Percentiles rank a stretch among this genome's conserved stretches.
These are phyloP conservation scores for Zoysia japonica DNA, from an alignment of 176 grass and related monocot genomes.

Conservation along the genomic window DNA sequence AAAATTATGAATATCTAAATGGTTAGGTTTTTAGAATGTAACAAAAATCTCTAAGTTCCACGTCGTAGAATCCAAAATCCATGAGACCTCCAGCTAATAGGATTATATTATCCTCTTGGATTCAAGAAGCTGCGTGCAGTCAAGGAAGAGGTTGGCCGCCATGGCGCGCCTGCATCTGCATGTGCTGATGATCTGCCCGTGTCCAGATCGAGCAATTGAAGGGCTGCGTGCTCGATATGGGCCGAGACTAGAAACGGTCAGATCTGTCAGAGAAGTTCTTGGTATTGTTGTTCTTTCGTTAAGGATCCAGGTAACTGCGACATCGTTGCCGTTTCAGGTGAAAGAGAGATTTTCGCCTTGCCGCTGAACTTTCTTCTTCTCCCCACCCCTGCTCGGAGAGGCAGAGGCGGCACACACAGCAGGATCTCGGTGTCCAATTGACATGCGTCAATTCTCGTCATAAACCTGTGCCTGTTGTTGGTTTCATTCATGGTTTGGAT, in stretches of 20 bases:
- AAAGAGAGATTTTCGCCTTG: background rate
- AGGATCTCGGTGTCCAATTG: background rate
- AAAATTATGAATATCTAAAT: too few species aligned
- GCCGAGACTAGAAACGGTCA: background rate
- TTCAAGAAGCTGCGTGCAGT: background rate
- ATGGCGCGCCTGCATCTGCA: background rate
- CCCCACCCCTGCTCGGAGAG: background rate
- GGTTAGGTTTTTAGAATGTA: too few species aligned
- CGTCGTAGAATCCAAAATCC: too few species aligned
- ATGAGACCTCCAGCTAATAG: too few species aligned
- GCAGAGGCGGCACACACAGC: background rate
- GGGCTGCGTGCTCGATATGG: background rate
- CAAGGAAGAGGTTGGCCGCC: conserved; percentile 27
- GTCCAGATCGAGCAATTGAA: conserved; percentile 1
- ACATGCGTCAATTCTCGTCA: background rate
- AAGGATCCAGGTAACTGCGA: too few species aligned
- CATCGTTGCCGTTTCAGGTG: background rate
- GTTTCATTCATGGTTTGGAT: too few species aligned
- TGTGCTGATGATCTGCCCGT: background rate
- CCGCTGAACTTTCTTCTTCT: background rate
- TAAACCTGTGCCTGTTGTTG: background rate
- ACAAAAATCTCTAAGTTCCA: too few species aligned
- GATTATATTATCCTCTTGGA: too few species aligned
- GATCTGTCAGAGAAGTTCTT: background rate
- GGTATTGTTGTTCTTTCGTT: conserved; percentile 1